These are phyloP conservation scores for Candida maris DNA, from an alignment of 805 yeast species.

Conservation along the genomic window DNA sequence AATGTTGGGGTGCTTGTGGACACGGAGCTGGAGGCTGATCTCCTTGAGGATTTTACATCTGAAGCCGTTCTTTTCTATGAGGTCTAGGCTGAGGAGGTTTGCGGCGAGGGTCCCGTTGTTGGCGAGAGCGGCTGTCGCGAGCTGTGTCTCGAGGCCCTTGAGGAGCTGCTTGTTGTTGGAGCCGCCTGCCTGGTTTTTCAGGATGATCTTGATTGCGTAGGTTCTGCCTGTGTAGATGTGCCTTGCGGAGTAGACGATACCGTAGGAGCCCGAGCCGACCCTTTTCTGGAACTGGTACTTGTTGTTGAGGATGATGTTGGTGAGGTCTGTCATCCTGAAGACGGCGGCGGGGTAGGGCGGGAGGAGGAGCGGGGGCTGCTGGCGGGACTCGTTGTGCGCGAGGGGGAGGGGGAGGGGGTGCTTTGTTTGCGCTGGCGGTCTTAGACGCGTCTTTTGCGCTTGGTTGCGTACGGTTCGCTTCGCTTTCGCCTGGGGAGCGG, in stretches of 20 bases:
- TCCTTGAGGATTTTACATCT: constrained; percentile 52
- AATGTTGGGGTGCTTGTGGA: constrained; percentile 76
- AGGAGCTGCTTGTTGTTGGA: constrained; percentile 29
- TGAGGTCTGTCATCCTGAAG: constrained; percentile 24
- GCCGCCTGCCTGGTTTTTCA: constrained; percentile 42
- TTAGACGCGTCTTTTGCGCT: no score
- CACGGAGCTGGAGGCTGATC: constrained; percentile 66
- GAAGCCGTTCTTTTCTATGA: constrained; percentile 32
- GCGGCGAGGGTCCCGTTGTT: constrained; percentile 27
- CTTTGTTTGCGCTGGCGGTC: no score
- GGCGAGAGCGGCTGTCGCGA: constrained; percentile 21
- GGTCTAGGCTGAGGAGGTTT: constrained; percentile 34
- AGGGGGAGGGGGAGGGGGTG: no score
- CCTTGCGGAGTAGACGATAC: constrained; percentile 68
- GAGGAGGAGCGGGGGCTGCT: no score
- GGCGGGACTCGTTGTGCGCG: no score
- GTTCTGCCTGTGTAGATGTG: constrained; percentile 47
- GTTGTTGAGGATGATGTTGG: constrained; percentile 31
- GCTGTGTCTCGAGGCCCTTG: constrained; percentile 26
- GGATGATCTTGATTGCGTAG: constrained; percentile 70
- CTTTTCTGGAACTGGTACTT: constrained; percentile 43
- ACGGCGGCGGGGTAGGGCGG: no score
- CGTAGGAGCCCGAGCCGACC: constrained; percentile 85
- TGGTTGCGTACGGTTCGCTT: no score
- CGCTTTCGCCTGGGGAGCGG: no score